Base-by-base conservation (phyloP, 1,284 basidiomycete species). In the Papiliotrema nemorosa region DNA sequence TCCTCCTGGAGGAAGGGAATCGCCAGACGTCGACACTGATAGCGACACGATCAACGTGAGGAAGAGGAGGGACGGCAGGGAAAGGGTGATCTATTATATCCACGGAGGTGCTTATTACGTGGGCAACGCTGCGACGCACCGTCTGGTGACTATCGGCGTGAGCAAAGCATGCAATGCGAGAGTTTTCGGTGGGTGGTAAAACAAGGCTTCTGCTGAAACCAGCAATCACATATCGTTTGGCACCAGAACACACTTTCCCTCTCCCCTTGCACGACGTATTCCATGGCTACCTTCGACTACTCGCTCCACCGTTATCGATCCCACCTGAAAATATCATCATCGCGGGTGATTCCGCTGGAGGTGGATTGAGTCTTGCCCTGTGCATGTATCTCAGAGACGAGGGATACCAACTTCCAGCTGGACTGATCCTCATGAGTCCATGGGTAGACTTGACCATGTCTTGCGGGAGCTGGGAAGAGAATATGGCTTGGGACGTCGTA, bases 401-500 rank as follows among this genome's bases (percentile, higher is more conserved):
- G 59, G 74, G 72, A 5, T 92, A 92, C 68, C 81, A 85, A 12
- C 64, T 92, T 3, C 92, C 92, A 14, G 81, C 85, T 21, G 88
- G 85, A 3, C 84, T 85, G 10, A 87, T 94, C 21, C 72, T 94
- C 36, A 84, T 96, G 81, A 91, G 87, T 26, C 92, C 92, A 2
- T 97, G 92, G 92, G 89, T 93, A 58, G 90, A 94, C 75, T 76
- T 97, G 52, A 96, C 90, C 0, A 87, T 94, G 83, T 94, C 90
- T 56, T 97, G 93, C 72, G 90, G 94, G 57, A 93, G 90, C 31
- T 97, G 94, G 94, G 91, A 97, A 47, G 88, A 88, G 48, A 97
- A 97, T 70, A 84, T 87, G 16, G 78, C 78, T 18, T 88, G 80
- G 66, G 89, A 91, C 69, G 84, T 92, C 31, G 83, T 92, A 0